These are phyloP conservation scores for Chamaenerion angustifolium DNA, from an alignment of 345 rosid species.

Conservation along the genomic window DNA sequence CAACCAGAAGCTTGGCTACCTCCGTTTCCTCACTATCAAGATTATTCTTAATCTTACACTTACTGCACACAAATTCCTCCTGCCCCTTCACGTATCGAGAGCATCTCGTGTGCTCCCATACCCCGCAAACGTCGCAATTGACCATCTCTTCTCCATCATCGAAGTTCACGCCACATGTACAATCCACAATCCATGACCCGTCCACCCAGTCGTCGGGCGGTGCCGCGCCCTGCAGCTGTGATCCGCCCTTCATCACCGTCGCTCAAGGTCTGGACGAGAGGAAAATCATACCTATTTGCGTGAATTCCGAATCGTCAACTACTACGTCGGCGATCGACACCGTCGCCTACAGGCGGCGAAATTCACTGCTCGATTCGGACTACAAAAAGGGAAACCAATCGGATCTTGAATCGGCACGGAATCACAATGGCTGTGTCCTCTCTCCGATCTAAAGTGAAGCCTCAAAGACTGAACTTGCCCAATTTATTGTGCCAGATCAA, in stretches of 20 bases:
- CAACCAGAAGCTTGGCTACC: constrained; percentile 84
- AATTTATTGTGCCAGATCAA: no score
- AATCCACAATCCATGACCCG: constrained; percentile 95
- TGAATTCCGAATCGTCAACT: no score
- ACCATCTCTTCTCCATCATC: constrained; percentile 99
- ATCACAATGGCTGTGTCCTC: no score
- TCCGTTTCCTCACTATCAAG: constrained; percentile 46
- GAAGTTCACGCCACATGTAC: constrained; percentile 77
- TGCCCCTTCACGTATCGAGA: constrained; percentile 77
- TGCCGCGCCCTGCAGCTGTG: constrained; percentile 45
- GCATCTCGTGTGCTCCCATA: constrained; percentile 97
- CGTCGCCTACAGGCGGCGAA: no score
- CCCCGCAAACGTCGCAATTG: constrained; percentile 93
- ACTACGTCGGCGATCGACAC: no score
- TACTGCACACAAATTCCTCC: constrained; percentile 67
- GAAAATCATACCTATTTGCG: no score
- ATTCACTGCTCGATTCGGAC: no score
- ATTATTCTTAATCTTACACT: constrained; percentile 26
- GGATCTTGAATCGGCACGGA: no score
- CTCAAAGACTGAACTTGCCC: no score
- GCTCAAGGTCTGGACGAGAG: no score
- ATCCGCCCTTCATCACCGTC: constrained; percentile 35
- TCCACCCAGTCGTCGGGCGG: constrained; percentile 89
- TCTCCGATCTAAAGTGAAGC: no score
- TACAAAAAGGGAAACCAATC: no score